Evolutionary conservation across 2,329 filamentous ascomycete genomes (phyloP), one percentile per base, ranked within the genome.

Genomic region (Aspergillus costaricaensis): DNA sequence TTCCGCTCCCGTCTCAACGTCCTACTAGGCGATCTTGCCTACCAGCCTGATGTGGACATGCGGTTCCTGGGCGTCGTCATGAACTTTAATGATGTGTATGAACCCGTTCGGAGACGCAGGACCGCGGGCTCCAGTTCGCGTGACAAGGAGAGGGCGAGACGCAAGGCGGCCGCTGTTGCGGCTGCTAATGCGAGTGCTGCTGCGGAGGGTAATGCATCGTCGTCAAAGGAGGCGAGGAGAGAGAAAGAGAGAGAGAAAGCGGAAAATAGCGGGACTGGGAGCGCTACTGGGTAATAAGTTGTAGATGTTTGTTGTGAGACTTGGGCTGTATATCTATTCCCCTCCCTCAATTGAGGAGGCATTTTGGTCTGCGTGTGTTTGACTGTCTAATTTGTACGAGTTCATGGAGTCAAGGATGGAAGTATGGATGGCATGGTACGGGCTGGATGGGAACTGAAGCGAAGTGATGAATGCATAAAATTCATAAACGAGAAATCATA

Each of bases 51-150:
- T 74, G 88, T 93, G 55, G 95, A 99, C 75, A 91, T 99, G 88
- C 85, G 94, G 57, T 98, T 98, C 81, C 79, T 99, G 66, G 95
- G 92, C 41, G 92, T 98, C 50, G 91, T 95, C 43, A 98, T 99
- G 92, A 99, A 98, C 78, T 99, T 98, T 78, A 99, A 99, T 77
- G 94, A 98, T 74, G 91, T 96, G 25, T 98, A 98, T 76, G 86
- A 91, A 76, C 91, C 91, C 14, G 85, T 88, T 69, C 85, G 88
- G 74, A 87, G 88, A 77, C 79, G 83, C 60, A 71, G 74, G 39
- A 69, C 72, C 43, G 60, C 70, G 14, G 70, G 66, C 5, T 59
- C 67, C 2, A 71, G 63, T 27, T 67, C 71, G n/a, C 73, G 70
- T 17, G 76, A 74, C 41, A 76, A 68, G 60, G 67, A 70, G 49